A percentile compares a stretch with the other conserved stretches of the same genome.
phyloP scores from a whole-genome alignment of 2,329 filamentous ascomycete genomes.

The Fusarium scirpi region DNA sequence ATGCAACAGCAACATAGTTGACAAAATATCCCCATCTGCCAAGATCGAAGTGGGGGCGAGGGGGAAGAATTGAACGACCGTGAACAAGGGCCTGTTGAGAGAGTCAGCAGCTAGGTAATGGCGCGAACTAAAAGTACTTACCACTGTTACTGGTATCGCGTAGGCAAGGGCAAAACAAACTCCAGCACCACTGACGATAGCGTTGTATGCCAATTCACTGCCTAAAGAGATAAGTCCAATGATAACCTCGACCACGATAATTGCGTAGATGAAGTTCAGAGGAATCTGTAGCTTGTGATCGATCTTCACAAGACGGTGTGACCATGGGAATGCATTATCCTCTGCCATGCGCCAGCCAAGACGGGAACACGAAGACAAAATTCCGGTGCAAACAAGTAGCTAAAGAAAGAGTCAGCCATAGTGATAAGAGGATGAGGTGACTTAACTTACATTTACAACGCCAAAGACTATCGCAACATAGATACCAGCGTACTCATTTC shows the following conservation, averaged over 20 bases:
- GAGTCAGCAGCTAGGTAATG: neutral
- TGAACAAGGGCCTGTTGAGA: neutral
- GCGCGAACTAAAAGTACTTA: accelerated
- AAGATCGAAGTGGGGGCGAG: conserved; percentile 18
- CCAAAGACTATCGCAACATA: conserved; percentile 12
- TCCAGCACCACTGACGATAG: conserved; percentile 16
- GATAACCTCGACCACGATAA: conserved; percentile 1
- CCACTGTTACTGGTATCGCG: conserved; percentile 7
- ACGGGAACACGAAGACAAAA: conserved; percentile 17
- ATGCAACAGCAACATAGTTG: conserved; percentile 9
- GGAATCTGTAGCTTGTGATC: neutral
- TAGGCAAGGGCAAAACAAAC: conserved; percentile 14
- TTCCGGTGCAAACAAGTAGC: conserved; percentile 14
- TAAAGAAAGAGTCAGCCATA: neutral
- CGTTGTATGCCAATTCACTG: conserved; percentile 17
- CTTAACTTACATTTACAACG: conserved; percentile 8
- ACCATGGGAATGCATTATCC: conserved; percentile 26
- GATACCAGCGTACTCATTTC: neutral
- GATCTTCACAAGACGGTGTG: conserved; percentile 1
- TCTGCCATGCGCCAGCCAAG: conserved; percentile 26
- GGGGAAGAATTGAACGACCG: conserved; percentile 7
- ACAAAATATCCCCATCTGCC: conserved; percentile 17
- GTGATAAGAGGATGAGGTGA: accelerated
- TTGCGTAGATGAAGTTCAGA: conserved; percentile 13
- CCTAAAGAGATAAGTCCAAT: conserved; percentile 21